These are phyloP conservation scores for Sporothrix dimorphospora DNA, from an alignment of 2,329 filamentous ascomycete genomes.

Conservation along the genomic window DNA sequence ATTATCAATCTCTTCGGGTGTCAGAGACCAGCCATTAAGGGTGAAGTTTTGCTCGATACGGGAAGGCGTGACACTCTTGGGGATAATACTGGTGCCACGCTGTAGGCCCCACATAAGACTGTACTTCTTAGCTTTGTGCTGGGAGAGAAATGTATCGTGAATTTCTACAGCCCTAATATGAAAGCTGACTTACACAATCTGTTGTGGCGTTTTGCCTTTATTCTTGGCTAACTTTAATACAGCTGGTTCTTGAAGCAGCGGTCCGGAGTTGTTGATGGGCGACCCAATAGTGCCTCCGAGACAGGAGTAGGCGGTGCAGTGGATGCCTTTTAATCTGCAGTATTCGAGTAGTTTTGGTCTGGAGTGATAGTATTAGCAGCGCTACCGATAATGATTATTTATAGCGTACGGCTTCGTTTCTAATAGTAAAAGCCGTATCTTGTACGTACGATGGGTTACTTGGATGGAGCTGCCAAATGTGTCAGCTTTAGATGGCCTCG, in stretches of 20 bases:
- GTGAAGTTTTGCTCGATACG: constrained; percentile 43
- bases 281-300: constrained; percentile 59
- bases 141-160: background rate
- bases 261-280: constrained; percentile 47
- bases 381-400: background rate
- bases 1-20: constrained; percentile 60
- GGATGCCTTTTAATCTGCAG: constrained; percentile 61
- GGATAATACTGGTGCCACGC: constrained; percentile 53
- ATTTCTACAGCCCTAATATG: no score
- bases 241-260: constrained; percentile 42
- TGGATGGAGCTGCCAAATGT: constrained; percentile 9
- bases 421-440: background rate
- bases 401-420: no score
- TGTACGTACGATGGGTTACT: constrained; percentile 14
- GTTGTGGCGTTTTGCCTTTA: constrained; percentile 44
- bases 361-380: background rate
- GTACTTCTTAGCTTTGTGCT: constrained; percentile 30
- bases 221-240: constrained; percentile 48
- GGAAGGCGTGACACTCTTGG: constrained; percentile 45
- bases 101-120: constrained; percentile 54
- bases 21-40: constrained; percentile 62
- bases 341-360: constrained; percentile 60
- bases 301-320: constrained; percentile 62
- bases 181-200: constrained; percentile 9
- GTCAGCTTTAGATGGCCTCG: background rate